These are phyloP conservation scores for Erysiphe neolycopersici DNA, from an alignment of 2,329 filamentous ascomycete species.

Conservation along the genomic window DNA sequence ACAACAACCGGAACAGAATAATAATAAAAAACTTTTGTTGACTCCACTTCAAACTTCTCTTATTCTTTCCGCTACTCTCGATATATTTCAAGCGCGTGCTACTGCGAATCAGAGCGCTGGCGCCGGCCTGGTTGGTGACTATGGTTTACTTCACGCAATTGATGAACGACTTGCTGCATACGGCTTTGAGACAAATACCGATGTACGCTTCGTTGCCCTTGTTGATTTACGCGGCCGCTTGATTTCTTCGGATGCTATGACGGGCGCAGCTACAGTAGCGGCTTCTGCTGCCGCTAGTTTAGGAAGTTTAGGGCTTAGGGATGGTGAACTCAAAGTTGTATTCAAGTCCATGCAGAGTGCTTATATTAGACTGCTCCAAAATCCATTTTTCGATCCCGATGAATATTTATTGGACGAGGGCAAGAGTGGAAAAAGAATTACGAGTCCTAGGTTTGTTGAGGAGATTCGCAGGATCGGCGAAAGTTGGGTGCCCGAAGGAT, in stretches of 20 bases:
- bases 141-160: constrained; percentile 73
- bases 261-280: constrained; percentile 11
- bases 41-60: constrained; percentile 76
- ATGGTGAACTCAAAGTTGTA: constrained; percentile 70
- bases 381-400: constrained; percentile 84
- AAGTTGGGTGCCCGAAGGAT: constrained; percentile 48
- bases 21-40: constrained; percentile 22
- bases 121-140: constrained; percentile 44
- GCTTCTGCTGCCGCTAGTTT: constrained; percentile 18
- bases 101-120: constrained; percentile 32
- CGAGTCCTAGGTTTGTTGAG: constrained; percentile 50
- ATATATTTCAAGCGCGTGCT: constrained; percentile 73
- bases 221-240: constrained; percentile 63
- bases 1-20: no score
- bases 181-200: constrained; percentile 90
- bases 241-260: constrained; percentile 9
- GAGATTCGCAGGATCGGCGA: constrained; percentile 75
- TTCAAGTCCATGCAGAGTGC: constrained; percentile 84
- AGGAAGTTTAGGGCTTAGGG: constrained; percentile 40
- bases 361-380: constrained; percentile 68
- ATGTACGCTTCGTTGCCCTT: constrained; percentile 68
- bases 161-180: constrained; percentile 86
- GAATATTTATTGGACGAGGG: constrained; percentile 35
- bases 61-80: constrained; percentile 68
- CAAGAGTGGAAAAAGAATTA: constrained; percentile 40